Percentiles rank a stretch among this genome's conserved stretches.
phyloP scores from a whole-genome alignment of 306 rosid genomes.

The Prunus salicina region DNA sequence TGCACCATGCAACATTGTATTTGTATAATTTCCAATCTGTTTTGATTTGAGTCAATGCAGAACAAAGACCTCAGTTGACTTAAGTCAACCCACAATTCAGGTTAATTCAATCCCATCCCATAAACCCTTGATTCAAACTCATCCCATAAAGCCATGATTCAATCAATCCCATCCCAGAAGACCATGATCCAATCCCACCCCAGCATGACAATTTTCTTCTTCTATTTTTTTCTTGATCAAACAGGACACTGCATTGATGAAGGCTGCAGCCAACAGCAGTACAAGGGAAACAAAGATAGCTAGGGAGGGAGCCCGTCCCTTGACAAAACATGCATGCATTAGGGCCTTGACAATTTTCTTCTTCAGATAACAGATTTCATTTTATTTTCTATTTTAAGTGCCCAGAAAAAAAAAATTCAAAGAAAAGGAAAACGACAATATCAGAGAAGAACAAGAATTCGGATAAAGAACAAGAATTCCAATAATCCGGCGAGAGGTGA shows the following conservation, averaged over 20 bases:
- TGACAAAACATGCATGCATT: too few species aligned
- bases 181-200: neutral
- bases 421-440: neutral
- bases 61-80: conserved; percentile 3
- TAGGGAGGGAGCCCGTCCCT: too few species aligned
- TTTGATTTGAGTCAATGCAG: conserved; percentile 6
- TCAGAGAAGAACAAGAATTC: neutral
- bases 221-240: too few species aligned
- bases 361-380: neutral
- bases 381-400: neutral
- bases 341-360: neutral
- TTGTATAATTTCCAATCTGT: neutral
- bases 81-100: conserved; percentile 25
- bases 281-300: too few species aligned
- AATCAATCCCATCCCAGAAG: neutral
- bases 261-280: too few species aligned
- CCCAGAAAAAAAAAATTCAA: neutral
- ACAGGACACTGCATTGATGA: too few species aligned
- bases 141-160: neutral
- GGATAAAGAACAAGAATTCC: neutral
- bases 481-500: neutral
- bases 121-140: neutral
- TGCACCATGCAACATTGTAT: neutral
- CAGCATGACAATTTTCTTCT: neutral
- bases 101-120: neutral